Conservation (phyloP, 202 grass and related monocot species). For the Panicum hallii region DNA sequence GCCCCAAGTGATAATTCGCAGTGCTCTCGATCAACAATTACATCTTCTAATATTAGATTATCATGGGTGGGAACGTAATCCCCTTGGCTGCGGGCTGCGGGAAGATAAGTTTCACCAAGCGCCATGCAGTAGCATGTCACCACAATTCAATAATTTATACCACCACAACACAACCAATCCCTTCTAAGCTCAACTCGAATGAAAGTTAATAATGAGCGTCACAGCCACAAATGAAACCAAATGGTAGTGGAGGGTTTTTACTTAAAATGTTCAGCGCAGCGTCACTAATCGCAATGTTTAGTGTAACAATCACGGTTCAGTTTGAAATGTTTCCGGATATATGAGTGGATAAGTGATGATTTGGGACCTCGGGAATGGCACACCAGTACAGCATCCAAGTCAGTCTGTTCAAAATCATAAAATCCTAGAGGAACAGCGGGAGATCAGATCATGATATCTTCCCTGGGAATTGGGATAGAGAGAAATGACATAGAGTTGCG, state of each 20-base stretch:
- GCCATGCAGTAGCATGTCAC: neutral
- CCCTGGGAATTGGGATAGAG: too few species aligned
- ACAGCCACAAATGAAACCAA: neutral
- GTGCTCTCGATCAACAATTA: neutral
- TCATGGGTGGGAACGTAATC: neutral
- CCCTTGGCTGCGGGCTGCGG: neutral
- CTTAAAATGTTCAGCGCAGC: neutral
- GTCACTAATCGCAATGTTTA: neutral
- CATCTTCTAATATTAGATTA: neutral
- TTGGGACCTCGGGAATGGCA: neutral
- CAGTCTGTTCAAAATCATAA: neutral
- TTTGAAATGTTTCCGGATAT: neutral
- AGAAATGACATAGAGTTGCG: too few species aligned
- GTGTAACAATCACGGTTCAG: neutral
- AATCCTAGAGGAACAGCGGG: neutral
- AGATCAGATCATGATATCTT: slow-evolving; percentile 4
- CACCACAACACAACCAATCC: neutral
- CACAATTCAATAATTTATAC: neutral
- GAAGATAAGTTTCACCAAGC: neutral
- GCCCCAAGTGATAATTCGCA: neutral
- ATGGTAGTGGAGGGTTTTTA: neutral
- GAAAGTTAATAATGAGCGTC: neutral
- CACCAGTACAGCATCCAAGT: slow-evolving; percentile 14
- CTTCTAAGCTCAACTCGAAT: neutral
- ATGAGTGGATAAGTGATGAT: neutral